Evolutionary conservation across 2,329 filamentous ascomycete species (phyloP).

Genomic region (Verticillium longisporum): DNA sequence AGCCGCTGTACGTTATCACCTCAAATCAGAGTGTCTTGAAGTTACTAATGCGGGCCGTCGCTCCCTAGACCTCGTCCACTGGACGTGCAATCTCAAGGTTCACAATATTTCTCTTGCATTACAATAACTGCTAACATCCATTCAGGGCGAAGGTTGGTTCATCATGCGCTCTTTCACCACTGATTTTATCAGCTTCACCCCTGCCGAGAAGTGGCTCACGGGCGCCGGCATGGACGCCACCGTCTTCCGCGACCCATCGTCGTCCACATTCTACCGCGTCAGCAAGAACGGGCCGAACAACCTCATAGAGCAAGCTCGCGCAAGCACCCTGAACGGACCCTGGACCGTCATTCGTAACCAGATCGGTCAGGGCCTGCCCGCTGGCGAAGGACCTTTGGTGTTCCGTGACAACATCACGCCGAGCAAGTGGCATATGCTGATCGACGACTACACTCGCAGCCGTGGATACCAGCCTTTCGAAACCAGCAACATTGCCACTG

Average conservation of each 20-base stretch:
- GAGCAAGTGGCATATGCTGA: conserved; percentile 11
- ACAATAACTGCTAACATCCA: too few relatives aligned
- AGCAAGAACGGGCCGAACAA: conserved; percentile 11
- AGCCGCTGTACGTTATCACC: neutral
- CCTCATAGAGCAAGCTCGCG: conserved; percentile 8
- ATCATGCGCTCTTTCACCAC: conserved; percentile 8
- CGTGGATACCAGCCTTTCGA: conserved; percentile 10
- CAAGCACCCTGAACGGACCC: conserved; percentile 4
- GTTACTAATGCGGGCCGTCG: neutral
- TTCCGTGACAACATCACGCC: conserved; percentile 9
- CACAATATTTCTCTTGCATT: too few relatives aligned
- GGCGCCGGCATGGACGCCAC: conserved; percentile 11
- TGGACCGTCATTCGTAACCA: conserved; percentile 8
- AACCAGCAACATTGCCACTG: conserved; percentile 7
- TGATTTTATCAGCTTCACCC: conserved; percentile 11
- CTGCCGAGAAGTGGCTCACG: conserved; percentile 4
- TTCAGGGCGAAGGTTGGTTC: conserved; percentile 5
- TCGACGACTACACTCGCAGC: conserved; percentile 11
- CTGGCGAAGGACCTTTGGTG: conserved; percentile 11
- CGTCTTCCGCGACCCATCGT: conserved; percentile 2
- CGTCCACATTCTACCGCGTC: conserved; percentile 6
- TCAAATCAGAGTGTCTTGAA: neutral
- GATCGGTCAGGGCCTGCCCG: conserved; percentile 9
- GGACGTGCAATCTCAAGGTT: conserved; percentile 5
- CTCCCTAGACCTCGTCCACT: conserved; percentile 1